A percentile compares a stretch with the other conserved stretches of the same genome.
Evolutionary conservation across 306 rosid species (phyloP).

Genomic region (Abrus pulchellus): DNA sequence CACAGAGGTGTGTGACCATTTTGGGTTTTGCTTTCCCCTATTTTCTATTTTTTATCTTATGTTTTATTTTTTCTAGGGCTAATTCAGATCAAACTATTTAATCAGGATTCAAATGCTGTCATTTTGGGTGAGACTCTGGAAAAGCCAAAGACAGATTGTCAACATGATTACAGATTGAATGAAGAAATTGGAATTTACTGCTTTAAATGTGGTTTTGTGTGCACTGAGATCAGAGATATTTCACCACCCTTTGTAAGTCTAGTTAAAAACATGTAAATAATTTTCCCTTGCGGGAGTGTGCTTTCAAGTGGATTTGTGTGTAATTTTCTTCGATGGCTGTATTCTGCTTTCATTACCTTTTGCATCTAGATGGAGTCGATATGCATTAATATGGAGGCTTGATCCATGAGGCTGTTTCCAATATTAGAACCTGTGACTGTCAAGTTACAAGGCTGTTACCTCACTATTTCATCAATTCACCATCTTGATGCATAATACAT

Average conservation of each 20-base stretch:
- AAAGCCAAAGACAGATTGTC: conserved; percentile 52
- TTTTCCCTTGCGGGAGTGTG: not conserved
- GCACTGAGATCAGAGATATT: conserved; percentile 70
- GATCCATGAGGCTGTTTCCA: not conserved
- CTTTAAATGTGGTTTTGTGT: conserved; percentile 72
- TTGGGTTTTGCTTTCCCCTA: conserved; percentile 18
- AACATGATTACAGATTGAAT: conserved; percentile 68
- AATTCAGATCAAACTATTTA: conserved; percentile 45
- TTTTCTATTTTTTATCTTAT: conserved; percentile 2
- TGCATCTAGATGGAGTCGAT: conserved; percentile 21
- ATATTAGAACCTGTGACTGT: too few species aligned
- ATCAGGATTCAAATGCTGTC: conserved; percentile 65
- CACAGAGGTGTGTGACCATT: conserved; percentile 56
- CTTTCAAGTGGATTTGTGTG: not conserved
- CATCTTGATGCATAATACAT: conserved; percentile 4
- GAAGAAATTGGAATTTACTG: conserved; percentile 89
- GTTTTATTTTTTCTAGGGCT: conserved; percentile 27
- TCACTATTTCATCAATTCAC: not conserved
- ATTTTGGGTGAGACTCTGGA: conserved; percentile 29
- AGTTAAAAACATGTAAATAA: conserved; percentile 37
- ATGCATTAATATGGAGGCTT: not conserved
- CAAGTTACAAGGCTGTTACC: not conserved
- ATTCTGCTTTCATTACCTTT: conserved; percentile 4
- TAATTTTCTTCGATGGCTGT: conserved; percentile 6
- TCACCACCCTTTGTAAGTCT: conserved; percentile 86